Evolutionary conservation across 2,329 filamentous ascomycete species (phyloP).

Genomic region (Ophiostoma triangulosporum): DNA sequence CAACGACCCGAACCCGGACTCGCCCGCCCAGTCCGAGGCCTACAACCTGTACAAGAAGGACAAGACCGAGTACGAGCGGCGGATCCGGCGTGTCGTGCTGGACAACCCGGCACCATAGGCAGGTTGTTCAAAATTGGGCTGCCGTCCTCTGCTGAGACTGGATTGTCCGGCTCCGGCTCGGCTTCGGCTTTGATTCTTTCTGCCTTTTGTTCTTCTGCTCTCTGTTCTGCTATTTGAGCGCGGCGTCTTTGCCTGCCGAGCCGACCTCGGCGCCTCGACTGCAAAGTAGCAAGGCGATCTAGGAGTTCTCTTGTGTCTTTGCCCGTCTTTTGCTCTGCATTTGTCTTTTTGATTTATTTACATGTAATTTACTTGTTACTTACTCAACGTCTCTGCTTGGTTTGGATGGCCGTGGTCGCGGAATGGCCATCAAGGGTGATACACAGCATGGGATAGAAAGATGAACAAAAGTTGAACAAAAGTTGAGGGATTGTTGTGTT

Average conservation of each 20-base stretch:
- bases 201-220: background rate
- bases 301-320: conserved; percentile 2
- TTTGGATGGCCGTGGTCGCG: too few relatives aligned
- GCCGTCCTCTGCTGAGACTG: too few relatives aligned
- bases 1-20: conserved; percentile 93
- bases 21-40: conserved; percentile 89
- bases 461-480: too few relatives aligned
- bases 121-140: too few relatives aligned
- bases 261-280: background rate
- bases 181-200: background rate
- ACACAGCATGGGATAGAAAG: too few relatives aligned
- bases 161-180: background rate
- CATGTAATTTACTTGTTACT: background rate
- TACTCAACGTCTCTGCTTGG: background rate
- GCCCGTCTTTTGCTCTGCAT: background rate
- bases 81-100: conserved; percentile 72
- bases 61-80: conserved; percentile 70
- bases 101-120: conserved; percentile 67
- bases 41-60: conserved; percentile 97
- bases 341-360: background rate
- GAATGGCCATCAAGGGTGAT: background rate
- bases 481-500: too few relatives aligned
- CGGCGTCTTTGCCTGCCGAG: background rate
- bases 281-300: conserved; percentile 5
- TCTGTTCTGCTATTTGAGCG: background rate